Percentiles rank a stretch among this genome's conserved stretches.
Evolutionary conservation across 192 early-diverging fungal genomes (phyloP).

Genomic region (Coemansia biformis): DNA sequence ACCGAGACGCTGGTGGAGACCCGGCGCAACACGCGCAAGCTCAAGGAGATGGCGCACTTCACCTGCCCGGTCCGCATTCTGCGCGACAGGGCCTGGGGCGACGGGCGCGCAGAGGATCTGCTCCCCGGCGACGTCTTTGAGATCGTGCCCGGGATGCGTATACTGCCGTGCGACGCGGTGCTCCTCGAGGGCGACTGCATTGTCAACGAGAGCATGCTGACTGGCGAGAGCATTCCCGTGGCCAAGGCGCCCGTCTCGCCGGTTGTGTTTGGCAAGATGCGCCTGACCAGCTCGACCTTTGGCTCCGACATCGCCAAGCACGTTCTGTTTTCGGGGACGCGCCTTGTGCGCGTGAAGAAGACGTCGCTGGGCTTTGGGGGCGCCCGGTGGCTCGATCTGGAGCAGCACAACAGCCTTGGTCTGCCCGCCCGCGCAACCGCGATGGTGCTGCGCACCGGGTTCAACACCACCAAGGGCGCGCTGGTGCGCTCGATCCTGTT

Average conservation of each 20-base stretch:
- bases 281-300: conserved; percentile 47
- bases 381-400: conserved; percentile 38
- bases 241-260: conserved; percentile 81
- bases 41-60: conserved; percentile 86
- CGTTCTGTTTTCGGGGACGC: conserved; percentile 90
- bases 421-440: conserved; percentile 62
- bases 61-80: conserved; percentile 72
- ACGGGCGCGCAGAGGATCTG: conserved; percentile 66
- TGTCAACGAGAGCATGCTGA: conserved; percentile 97
- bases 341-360: conserved; percentile 75
- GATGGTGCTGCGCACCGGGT: conserved; percentile 86
- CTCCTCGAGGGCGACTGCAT: conserved; percentile 93
- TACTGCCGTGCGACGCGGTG: conserved; percentile 88
- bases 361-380: conserved; percentile 41
- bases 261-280: conserved; percentile 58
- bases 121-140: conserved; percentile 96
- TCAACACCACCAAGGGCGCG: conserved; percentile 95
- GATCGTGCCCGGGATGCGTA: conserved; percentile 55
- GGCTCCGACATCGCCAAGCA: conserved; percentile 69
- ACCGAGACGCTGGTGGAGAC: conserved; percentile 76
- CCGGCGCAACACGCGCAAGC: conserved; percentile 57
- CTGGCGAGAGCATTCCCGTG: conserved; percentile 93
- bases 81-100: conserved; percentile 55
- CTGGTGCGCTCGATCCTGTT: conserved; percentile 93
- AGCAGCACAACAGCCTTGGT: conserved; percentile 43